Evolutionary conservation across 176 grass and related monocot genomes (phyloP), one percentile per base, ranked within the genome.

Genomic region (Carex parvula): DNA sequence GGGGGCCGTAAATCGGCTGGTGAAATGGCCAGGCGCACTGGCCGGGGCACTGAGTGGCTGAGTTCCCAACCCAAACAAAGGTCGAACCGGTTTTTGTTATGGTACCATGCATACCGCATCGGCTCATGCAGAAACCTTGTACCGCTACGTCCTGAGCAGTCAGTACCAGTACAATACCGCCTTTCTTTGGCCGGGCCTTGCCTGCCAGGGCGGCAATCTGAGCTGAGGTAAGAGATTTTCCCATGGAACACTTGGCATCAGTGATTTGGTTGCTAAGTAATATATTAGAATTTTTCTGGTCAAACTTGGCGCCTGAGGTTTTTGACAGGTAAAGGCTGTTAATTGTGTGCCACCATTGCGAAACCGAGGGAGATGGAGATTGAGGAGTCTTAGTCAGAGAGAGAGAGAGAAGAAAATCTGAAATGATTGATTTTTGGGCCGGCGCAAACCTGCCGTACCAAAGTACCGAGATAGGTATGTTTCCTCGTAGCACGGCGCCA

Each of bases 1-100:
- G 85, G 0, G 85, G 85, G 30, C 85, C 85, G n/a, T 87, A 87
- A 35, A 82, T 71, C 2, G 85, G 78, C 35, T 87, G 76, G 37
- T 87, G 62, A 76, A 81, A 87, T 42, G 85, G 78, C 85, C 85
- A 87, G 33, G 85, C 78, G 39, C 85, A 87, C 79, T 62, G 77
- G n/a, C 84, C 84, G 1, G 84, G 84, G 29, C 84, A 86, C 60
- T 80, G 84, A 48, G 42, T 39, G 60, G 84, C 85, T 11, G 79
- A 82, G 54, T 87, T 87, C 39, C 85, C 85, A 30, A 87, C 85
- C 85, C 85, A 87, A 80, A 87, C 61, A 76, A 81, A 87, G 7
- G 64, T 18, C 13, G 78, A 80, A 1, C 84, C 20, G 50, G 75
- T 10, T 33, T 60, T 24, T 18, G 60, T 11, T 24, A 37, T 15